Percentiles rank a stretch among this genome's conserved stretches.
These are phyloP conservation scores for Solanum sejunctum DNA, from an alignment of 257 asterid genomes.

Conservation along the genomic window DNA sequence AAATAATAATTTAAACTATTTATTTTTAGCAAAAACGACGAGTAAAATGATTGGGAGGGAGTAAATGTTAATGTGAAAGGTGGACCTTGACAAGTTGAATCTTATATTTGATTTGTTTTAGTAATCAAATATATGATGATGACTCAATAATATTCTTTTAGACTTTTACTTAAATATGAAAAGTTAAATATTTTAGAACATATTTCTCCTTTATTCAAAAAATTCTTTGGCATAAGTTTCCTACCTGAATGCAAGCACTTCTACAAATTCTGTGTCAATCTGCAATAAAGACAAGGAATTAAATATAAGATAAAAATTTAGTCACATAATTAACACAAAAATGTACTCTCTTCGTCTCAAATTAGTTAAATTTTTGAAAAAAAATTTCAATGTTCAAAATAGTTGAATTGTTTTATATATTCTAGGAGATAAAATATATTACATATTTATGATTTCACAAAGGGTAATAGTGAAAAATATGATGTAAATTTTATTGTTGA, in stretches of 20 bases:
- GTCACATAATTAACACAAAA: not conserved
- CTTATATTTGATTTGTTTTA: not conserved
- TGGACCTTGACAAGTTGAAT: not conserved
- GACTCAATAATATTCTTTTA: not conserved
- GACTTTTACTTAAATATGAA: not conserved
- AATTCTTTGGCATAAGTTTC: not conserved
- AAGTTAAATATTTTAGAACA: not conserved
- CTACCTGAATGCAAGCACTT: conserved; percentile 19
- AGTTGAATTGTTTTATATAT: too few species aligned
- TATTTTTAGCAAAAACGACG: too few species aligned
- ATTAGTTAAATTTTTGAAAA: too few species aligned
- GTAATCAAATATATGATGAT: not conserved
- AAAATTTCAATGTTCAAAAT: too few species aligned
- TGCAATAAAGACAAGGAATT: conserved; percentile 13
- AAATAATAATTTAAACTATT: too few species aligned
- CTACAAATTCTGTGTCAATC: conserved; percentile 33
- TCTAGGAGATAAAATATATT: too few species aligned
- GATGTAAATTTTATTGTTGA: too few species aligned
- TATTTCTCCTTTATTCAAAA: not conserved
- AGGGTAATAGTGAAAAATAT: too few species aligned
- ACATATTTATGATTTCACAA: too few species aligned
- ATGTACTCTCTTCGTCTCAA: not conserved
- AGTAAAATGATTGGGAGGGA: too few species aligned
- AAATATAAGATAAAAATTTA: not conserved
- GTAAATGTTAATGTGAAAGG: not conserved